These are phyloP conservation scores for Suillus subluteus DNA, from an alignment of 768 basidiomycete genomes.

Conservation along the genomic window DNA sequence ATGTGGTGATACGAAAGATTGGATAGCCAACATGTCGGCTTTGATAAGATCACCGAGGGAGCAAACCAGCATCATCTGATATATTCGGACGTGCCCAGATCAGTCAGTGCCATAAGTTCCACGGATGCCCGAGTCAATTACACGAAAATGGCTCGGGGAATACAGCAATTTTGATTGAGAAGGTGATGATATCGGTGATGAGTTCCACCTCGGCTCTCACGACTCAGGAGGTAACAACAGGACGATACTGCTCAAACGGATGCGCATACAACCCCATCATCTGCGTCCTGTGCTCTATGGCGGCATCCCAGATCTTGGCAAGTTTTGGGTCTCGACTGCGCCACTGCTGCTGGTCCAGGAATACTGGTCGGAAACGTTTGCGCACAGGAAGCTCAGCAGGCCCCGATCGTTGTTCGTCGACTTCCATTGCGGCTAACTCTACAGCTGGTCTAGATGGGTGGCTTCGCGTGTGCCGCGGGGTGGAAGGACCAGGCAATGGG, in stretches of 20 bases:
- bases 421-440: slow-evolving; percentile 16
- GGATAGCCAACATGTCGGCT: neutral
- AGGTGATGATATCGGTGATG: neutral
- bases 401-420: slow-evolving; percentile 27
- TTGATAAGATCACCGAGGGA: neutral
- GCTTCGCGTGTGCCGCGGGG: slow-evolving; percentile 25
- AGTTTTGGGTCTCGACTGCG: slow-evolving; percentile 42
- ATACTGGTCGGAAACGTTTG: slow-evolving; percentile 52
- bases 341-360: slow-evolving; percentile 56
- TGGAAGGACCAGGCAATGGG: slow-evolving; percentile 27
- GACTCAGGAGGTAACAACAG: neutral
- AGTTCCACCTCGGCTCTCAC: neutral
- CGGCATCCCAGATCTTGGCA: slow-evolving; percentile 30
- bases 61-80: neutral
- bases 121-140: neutral
- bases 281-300: slow-evolving; percentile 15
- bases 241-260: slow-evolving; percentile 18
- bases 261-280: slow-evolving; percentile 20
- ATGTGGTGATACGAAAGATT: neutral
- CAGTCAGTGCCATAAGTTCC: neutral
- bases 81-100: neutral
- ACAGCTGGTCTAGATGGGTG: slow-evolving; percentile 14
- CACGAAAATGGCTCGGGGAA: neutral
- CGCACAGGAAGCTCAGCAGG: slow-evolving; percentile 20
- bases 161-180: neutral